These are phyloP conservation scores for Anisodus tanguticus DNA, from an alignment of 257 asterid species.

Conservation along the genomic window DNA sequence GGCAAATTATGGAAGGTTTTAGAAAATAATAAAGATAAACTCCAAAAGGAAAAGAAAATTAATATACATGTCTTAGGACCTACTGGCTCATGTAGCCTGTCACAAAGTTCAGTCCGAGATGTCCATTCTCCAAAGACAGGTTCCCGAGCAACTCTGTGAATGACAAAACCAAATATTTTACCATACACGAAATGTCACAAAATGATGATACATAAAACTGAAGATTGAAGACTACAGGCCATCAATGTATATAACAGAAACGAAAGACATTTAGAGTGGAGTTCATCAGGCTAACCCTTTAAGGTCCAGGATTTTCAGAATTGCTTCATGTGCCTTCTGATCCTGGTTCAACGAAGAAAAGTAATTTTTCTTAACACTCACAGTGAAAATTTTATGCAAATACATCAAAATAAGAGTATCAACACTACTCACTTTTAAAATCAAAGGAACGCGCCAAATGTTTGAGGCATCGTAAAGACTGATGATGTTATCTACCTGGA, in stretches of 20 bases:
- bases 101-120: conserved; percentile 66
- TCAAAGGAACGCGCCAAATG: conserved; percentile 77
- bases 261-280: conserved; percentile 16
- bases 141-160: conserved; percentile 48
- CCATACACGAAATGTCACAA: background rate
- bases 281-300: conserved; percentile 55
- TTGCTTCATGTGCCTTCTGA: conserved; percentile 82
- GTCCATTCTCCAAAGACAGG: conserved; percentile 74
- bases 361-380: background rate
- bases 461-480: conserved; percentile 69
- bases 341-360: conserved; percentile 46
- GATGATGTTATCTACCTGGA: conserved; percentile 64
- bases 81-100: conserved; percentile 62
- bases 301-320: conserved; percentile 68
- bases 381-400: background rate
- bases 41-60: conserved; percentile 28
- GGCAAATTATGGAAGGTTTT: conserved; percentile 24
- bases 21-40: conserved; percentile 26
- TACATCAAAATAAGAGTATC: conserved; percentile 7
- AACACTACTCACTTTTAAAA: conserved; percentile 59
- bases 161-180: conserved; percentile 10
- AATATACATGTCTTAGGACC: conserved; percentile 35
- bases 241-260: conserved; percentile 6
- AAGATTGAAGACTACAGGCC: conserved; percentile 23
- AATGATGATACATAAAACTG: background rate